Base-by-base conservation (phyloP, 176 grass and related monocot genomes). In the Avena sativa region DNA sequence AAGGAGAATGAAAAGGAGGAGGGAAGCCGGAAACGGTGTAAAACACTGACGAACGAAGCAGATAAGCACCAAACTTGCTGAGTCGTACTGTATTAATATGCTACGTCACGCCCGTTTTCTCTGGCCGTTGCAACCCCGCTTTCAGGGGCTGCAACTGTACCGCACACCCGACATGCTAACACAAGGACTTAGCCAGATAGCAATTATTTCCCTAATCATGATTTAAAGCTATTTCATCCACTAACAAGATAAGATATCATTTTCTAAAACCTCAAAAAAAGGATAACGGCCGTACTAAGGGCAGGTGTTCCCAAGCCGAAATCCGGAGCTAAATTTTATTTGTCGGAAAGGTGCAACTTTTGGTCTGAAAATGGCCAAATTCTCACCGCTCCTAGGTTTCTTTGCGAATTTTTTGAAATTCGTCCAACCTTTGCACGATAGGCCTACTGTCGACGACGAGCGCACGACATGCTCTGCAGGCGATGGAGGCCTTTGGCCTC, bases 201-300 rank as follows among this genome's bases (percentile, higher is more conserved):
- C 15, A 15, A 55, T 55, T 55, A 55, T 55, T 55, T 55, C 52
- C 52, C 14, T 4, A 61, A 61, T 56, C 12, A n/a, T 47, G 17
- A 10, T 50, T 34, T 65, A 20, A 59, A 69, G 9, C n/a, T 77
- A 53, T 86, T 19, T 79, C 52, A 64, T 83, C 79, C 17, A 10
- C 9, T 34, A 12, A 25, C 10, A 47, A 11, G 9, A 48, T 8
- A 83, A 52, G 79, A 49, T 38, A 5, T 43, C 6, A 9, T 60
- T 9, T 66, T 59, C 47, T 58, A 60, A 63, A 25, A 20, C 70
- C 48, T 12, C 7, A 12, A 9, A 74, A 12, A 73, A 74, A 73
- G 44, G 71, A 0, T 8, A 25, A 21, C 25, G 40, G 46, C 71
- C 20, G 10, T 49, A 74, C 12, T 15, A 70, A 2, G 5, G 32